Evolutionary conservation across 129 eudicot genomes (phyloP), one percentile per base, ranked within the genome.

Genomic region (Oenanthe sinensis): DNA sequence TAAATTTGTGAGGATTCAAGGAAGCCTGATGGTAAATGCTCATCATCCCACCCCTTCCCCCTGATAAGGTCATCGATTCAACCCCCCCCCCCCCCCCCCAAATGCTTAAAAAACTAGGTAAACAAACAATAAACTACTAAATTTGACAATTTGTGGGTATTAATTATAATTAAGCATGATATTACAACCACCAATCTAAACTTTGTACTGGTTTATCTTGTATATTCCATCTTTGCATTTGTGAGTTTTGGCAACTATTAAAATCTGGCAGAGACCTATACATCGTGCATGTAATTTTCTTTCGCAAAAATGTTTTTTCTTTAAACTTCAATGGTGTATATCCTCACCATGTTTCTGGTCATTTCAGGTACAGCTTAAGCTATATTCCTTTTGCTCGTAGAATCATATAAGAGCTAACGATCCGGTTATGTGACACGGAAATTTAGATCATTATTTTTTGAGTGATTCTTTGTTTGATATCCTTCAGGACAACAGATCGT

Each of bases 331-430:
- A 67, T 28, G 72, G 33, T 80, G 8, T 43, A 40, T 65, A 40
- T 65, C 55, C 76, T 68, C 63, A 9, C 75, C 75, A 16, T 74
- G 13, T 55, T 52, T 74, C 68, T 79, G 73, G 75, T 48, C 65
- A 26, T 85, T 87, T 79, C 98, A 93, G 98, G 98, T 93, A 91
- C 90, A 93, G 98, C 81, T 79, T 93, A 73, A 93, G 98, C 82
- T 93, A 91, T 83, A 89, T 93, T 79, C 98, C 97, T 19, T 93
- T 93, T 81, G 98, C 98, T 78, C 92, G 92, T 43, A 71, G 90
- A 78, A 50, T 87, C 72, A 93, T 93, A 78, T 91, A 97, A 19
- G 84, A 87, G 70, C 74, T 93, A 82, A 93, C 88, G 14, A 81
- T 93, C 78, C 93, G 97, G 76, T 87, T 93, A 54, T 93, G 89